Evolutionary conservation across 768 basidiomycete species (phyloP), one percentile per base, ranked within the genome.

Genomic region (Galerina sulciceps): DNA sequence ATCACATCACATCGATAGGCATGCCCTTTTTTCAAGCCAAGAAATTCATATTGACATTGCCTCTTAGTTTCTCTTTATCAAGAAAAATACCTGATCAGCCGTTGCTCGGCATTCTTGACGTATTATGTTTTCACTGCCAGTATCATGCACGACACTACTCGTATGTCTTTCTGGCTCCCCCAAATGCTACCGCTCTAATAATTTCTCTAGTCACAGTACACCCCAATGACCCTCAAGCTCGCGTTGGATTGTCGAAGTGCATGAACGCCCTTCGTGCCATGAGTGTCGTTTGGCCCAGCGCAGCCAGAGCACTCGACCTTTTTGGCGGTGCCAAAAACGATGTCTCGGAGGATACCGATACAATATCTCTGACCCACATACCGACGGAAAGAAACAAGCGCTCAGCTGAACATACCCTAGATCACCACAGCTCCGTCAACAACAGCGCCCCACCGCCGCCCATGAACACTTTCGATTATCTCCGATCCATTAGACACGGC

Each of bases 51-150:
- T 13, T 54, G 35, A 57, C 17, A 15, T 34, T 43, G 23, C 20
- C 26, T 42, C 10, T 35, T 18, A 89, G 85, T 85, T 14, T 72
- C 79, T 4, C 72, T 83, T 4, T 93, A 89, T 71, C 78, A 79
- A 26, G 86, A 89, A 63, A 81, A 78, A 35, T 88, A 88, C 71
- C 77, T 81, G 42, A 75, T 91, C 57, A 79, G 80, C 47, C 81
- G 82, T 13, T 84, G 84, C 15, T 75, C 91, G 1, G 88, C 87
- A 4, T 93, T 91, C 68, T 73, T 91, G 26, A 87, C 83, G 65
- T 93, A 91, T 67, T 92, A 91, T 65, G 77, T 91, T 14, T 93
- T 93, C 75, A 88, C 88, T 2, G 90, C 90, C 14, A 84, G 85
- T 56, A 85, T 93, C 52, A 91, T 90, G 88, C 91, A 93, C 65